Evolutionary conservation across 352 stramenopile species (phyloP).

Genomic region (Phytophthora foliorum): DNA sequence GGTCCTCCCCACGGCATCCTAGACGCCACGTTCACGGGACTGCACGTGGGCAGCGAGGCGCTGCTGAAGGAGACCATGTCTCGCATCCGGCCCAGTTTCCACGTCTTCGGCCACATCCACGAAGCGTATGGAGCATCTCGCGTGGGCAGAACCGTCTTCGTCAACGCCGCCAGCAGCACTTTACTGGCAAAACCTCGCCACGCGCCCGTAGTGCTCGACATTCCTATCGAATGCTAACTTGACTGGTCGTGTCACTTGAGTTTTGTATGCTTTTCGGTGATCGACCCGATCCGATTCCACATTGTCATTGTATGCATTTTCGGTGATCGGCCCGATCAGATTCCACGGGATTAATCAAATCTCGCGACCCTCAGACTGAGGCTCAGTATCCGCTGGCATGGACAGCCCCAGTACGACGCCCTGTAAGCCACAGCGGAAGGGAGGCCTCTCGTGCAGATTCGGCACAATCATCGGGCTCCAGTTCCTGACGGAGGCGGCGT

Average conservation of each 20-base stretch:
- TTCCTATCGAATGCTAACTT: conserved; percentile 63
- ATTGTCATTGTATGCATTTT: too few relatives aligned
- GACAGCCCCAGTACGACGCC: conserved; percentile 8
- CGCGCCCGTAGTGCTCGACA: conserved; percentile 79
- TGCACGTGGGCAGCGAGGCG: conserved; percentile 81
- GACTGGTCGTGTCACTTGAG: background rate
- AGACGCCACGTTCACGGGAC: conserved; percentile 72
- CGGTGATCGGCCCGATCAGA: too few relatives aligned
- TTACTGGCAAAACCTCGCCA: conserved; percentile 69
- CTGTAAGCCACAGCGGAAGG: conserved; percentile 11
- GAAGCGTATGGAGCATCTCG: conserved; percentile 85
- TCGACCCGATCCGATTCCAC: too few relatives aligned
- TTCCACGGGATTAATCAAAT: background rate
- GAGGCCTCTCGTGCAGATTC: conserved; percentile 50
- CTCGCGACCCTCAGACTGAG: background rate
- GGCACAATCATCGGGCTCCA: conserved; percentile 58
- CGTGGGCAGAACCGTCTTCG: conserved; percentile 85
- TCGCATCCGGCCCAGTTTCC: conserved; percentile 80
- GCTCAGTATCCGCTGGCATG: conserved; percentile 16
- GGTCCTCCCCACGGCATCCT: conserved; percentile 88
- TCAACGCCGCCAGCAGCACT: conserved; percentile 90
- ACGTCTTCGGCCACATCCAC: conserved; percentile 95
- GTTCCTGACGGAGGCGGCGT: conserved; percentile 69
- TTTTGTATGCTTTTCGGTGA: conserved; percentile 23
- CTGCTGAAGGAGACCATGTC: conserved; percentile 87